Conservation (phyloP, 768 basidiomycete species). For the Neoboletus magnificus region DNA sequence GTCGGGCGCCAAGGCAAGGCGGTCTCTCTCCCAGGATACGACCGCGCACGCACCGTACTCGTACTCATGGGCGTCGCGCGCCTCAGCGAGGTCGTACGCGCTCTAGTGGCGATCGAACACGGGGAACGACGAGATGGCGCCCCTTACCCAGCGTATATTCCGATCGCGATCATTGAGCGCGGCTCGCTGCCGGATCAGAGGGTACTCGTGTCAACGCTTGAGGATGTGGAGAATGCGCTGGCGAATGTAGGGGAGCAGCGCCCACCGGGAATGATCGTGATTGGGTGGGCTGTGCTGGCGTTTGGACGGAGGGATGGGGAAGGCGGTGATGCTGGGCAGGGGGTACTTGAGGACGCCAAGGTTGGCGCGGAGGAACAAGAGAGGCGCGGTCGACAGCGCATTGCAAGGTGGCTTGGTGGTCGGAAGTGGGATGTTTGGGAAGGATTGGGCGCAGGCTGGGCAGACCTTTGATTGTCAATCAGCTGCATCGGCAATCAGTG, state of each 20-base stretch:
- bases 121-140: slow-evolving; percentile 48
- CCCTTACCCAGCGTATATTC: slow-evolving; percentile 70
- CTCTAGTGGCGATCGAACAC: slow-evolving; percentile 38
- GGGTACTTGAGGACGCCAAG: slow-evolving; percentile 61
- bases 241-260: slow-evolving; percentile 79
- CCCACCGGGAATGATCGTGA: slow-evolving; percentile 93
- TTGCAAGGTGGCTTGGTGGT: slow-evolving; percentile 57
- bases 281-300: slow-evolving; percentile 88
- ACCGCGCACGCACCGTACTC: slow-evolving; percentile 73
- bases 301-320: slow-evolving; percentile 35
- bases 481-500: neutral
- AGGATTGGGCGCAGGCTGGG: slow-evolving; percentile 52
- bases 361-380: slow-evolving; percentile 18
- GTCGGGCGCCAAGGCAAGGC: slow-evolving; percentile 84
- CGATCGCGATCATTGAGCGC: slow-evolving; percentile 92
- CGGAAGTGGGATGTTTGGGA: slow-evolving; percentile 62
- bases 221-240: slow-evolving; percentile 65
- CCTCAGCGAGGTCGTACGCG: slow-evolving; percentile 63
- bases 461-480: slow-evolving; percentile 11
- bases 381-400: slow-evolving; percentile 37
- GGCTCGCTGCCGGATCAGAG: slow-evolving; percentile 95
- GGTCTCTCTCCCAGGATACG: slow-evolving; percentile 85
- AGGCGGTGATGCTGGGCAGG: slow-evolving; percentile 59
- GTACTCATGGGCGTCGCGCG: slow-evolving; percentile 96
- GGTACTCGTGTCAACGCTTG: slow-evolving; percentile 73